Base-by-base conservation (phyloP, 2,329 filamentous ascomycete genomes). In the Colletotrichum lindemuthianum region DNA sequence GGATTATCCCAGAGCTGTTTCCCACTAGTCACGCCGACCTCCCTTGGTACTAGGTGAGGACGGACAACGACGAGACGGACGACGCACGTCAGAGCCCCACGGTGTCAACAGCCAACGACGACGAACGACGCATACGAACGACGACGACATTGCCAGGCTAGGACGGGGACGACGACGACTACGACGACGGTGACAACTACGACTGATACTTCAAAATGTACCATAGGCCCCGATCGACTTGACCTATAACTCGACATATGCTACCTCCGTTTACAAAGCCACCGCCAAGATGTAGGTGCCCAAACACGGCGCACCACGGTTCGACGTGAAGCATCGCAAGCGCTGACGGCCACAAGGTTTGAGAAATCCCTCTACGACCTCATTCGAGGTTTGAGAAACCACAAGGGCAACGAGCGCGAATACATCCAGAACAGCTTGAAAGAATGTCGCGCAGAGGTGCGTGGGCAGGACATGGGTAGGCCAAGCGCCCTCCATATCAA, bases 291-390 rank as follows among this genome's bases (percentile, higher is more conserved):
- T 65, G 63, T 65, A 65, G 40, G 63, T 65, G 44, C 36, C 11
- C 24, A 16, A 40, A 59, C 8, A 44, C 33, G 36, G 24, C 47
- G 43, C 55, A 63, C 10, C n/a, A 33, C 32, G 24, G 15, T 13
- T n/a, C 32, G 56, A 33, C 47, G 16, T 16, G 10, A 15, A 37
- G 12, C 8, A 50, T 6, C n/a, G 41, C 44, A 11, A 39, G 8
- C 49, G 56, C 52, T 57, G 45, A 68, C 34, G 9, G 12, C 3
- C 7, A 11, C 15, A 44, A 98, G 94, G 96, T 99, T 99, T 82
- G 96, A 99, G 79, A 99, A 99, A 81, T 97, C 96, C 45, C 88
- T 99, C 16, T 97, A 97, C 80, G 95, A 98, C 88, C 94, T 99
- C 84, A 99, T 99, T 73, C 88, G 94, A 79, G 96, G 96, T 73